Conservation (phyloP, 176 grass and related monocot species). For the maize (Zea mays) region DNA sequence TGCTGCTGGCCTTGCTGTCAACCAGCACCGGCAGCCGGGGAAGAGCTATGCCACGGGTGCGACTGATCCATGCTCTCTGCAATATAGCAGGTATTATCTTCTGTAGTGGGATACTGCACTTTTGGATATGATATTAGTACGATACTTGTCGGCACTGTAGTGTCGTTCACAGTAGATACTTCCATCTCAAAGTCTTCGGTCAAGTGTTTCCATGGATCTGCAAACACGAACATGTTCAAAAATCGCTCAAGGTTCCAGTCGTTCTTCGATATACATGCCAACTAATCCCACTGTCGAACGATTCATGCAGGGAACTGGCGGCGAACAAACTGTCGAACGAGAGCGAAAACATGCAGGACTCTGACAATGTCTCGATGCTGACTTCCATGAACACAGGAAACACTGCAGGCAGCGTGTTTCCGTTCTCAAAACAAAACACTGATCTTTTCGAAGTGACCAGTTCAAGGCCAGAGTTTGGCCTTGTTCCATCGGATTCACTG, state of each 20-base stretch:
- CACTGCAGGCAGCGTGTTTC: slow-evolving; percentile 38
- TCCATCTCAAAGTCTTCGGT: background rate
- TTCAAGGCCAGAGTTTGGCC: slow-evolving; percentile 51
- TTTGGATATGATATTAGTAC: background rate
- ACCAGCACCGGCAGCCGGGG: slow-evolving; percentile 40
- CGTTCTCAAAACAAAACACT: slow-evolving; percentile 70
- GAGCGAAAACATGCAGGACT: slow-evolving; percentile 47
- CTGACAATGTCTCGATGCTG: slow-evolving; percentile 54
- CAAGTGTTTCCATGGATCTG: background rate
- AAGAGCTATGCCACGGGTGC: slow-evolving; percentile 41
- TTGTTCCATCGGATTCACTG: slow-evolving; percentile 54
- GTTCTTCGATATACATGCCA: slow-evolving; percentile 1
- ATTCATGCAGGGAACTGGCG: slow-evolving; percentile 53
- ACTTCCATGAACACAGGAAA: slow-evolving; percentile 51
- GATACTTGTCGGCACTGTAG: background rate
- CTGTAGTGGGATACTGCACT: background rate
- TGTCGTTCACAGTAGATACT: background rate
- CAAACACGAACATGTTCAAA: background rate
- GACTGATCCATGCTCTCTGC: slow-evolving; percentile 47
- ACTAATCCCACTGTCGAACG: background rate
- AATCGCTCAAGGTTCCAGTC: too few species aligned
- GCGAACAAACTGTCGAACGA: slow-evolving; percentile 50
- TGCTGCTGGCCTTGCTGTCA: slow-evolving; percentile 32
- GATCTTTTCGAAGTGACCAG: slow-evolving; percentile 54
- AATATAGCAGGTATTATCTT: slow-evolving; percentile 54